phyloP scores from a whole-genome alignment of 768 basidiomycete genomes.

The Dioszegia hungarica region DNA sequence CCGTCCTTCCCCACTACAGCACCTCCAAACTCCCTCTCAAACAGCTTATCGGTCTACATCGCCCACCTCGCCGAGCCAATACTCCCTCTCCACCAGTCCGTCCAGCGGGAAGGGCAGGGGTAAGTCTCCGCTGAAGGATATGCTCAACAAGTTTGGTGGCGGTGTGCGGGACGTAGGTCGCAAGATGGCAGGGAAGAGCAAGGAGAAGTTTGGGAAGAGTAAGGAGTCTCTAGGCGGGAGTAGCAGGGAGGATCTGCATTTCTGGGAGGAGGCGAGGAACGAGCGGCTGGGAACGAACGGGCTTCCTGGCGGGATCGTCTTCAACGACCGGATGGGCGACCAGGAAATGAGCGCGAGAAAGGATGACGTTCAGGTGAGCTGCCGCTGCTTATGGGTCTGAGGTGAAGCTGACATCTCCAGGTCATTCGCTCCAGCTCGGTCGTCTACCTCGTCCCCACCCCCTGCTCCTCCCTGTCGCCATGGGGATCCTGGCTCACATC shows the following conservation, averaged over 20 bases:
- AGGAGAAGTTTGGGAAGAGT: conserved; percentile 16
- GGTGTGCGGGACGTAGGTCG: conserved; percentile 30
- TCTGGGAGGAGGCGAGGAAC: conserved; percentile 4
- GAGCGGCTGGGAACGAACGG: conserved; percentile 31
- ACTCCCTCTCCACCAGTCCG: conserved; percentile 28
- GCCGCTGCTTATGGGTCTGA: too few relatives aligned
- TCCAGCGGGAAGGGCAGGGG: conserved; percentile 25
- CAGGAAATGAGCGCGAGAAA: conserved; percentile 26
- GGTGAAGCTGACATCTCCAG: conserved; percentile 9
- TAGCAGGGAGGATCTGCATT: conserved; percentile 7
- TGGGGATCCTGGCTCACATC: conserved; percentile 44
- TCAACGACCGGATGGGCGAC: conserved; percentile 40
- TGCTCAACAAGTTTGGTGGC: conserved; percentile 33
- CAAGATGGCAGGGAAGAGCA: conserved; percentile 28
- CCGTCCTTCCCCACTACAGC: conserved; percentile 30
- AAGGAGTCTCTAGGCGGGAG: conserved; percentile 3
- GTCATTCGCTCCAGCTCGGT: conserved; percentile 28
- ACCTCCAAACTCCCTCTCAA: conserved; percentile 33
- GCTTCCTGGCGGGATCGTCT: conserved; percentile 40
- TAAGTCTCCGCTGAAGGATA: conserved; percentile 38
- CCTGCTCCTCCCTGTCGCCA: conserved; percentile 32
- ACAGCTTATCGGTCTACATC: conserved; percentile 17
- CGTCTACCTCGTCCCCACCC: conserved; percentile 37
- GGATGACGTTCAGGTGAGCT: conserved; percentile 11
- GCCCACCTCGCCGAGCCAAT: conserved; percentile 28